A percentile compares a stretch with the other conserved stretches of the same genome.
phyloP scores from a whole-genome alignment of 371 early-diverging fungal genomes.

The Nematocida minor region DNA sequence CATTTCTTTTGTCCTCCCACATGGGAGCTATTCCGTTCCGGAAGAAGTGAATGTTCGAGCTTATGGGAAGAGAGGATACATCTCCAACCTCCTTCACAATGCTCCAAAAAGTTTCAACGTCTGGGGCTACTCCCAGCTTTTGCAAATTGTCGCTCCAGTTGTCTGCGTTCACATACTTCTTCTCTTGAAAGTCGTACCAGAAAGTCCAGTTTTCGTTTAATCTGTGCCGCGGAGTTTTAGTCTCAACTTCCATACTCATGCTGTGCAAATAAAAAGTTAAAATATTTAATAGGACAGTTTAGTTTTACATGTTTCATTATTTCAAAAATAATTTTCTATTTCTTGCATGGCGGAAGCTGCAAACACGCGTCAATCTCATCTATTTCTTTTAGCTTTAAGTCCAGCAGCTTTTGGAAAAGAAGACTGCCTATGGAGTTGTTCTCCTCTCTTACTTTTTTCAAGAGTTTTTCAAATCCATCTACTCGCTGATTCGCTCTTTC shows the following conservation, averaged over 20 bases:
- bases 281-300: conserved; percentile 42
- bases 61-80: conserved; percentile 34
- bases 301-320: too few species aligned
- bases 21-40: conserved; percentile 87
- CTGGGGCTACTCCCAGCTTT: conserved; percentile 11
- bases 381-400: too few species aligned
- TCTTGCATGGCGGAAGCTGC: too few species aligned
- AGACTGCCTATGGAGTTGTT: not conserved
- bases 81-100: conserved; percentile 66
- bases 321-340: too few species aligned
- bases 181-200: conserved; percentile 80
- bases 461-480: not conserved
- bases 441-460: not conserved
- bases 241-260: conserved; percentile 44
- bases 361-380: too few species aligned
- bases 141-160: conserved; percentile 46
- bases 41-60: conserved; percentile 86
- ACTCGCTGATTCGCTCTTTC: not conserved
- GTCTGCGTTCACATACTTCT: conserved; percentile 30
- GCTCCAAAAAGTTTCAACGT: conserved; percentile 36
- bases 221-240: conserved; percentile 71
- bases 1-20: conserved; percentile 96
- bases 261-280: conserved; percentile 25
- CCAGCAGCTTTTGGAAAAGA: not conserved
- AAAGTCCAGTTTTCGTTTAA: conserved; percentile 78